Conservation (phyloP, 768 basidiomycete genomes). For the Imleria badia region DNA sequence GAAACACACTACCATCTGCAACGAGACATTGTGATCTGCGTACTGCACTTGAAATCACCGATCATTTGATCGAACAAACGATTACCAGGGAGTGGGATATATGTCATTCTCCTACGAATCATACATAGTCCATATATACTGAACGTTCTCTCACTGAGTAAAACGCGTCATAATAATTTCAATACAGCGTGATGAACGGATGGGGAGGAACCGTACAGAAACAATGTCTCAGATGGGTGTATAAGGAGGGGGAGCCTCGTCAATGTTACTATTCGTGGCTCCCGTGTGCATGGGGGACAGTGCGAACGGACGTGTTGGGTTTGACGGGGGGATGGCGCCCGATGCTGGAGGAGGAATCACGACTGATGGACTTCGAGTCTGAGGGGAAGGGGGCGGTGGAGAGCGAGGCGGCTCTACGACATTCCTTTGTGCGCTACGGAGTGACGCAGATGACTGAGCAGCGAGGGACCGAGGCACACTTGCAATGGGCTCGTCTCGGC, state of each 20-base stretch:
- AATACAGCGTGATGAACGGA: not conserved
- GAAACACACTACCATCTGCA: not conserved
- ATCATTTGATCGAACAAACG: not conserved
- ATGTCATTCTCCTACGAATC: constrained; percentile 1
- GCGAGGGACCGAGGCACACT: not conserved
- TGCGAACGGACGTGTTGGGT: not conserved
- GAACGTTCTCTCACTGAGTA: not conserved
- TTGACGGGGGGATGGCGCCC: not conserved
- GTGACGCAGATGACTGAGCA: not conserved
- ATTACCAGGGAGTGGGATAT: not conserved
- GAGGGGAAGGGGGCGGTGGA: not conserved
- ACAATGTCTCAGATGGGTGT: constrained; percentile 16
- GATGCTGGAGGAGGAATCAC: not conserved
- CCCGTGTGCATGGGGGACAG: constrained; percentile 15
- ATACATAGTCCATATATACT: not conserved
- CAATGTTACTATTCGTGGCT: not conserved
- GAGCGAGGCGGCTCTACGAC: not conserved
- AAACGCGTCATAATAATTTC: not conserved
- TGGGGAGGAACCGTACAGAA: not conserved
- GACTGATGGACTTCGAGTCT: not conserved
- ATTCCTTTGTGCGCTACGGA: not conserved
- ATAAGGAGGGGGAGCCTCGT: constrained; percentile 29
- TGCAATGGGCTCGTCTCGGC: not conserved
- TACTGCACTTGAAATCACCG: not conserved
- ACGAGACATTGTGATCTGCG: not conserved